phyloP scores from a whole-genome alignment of 306 rosid genomes.

The Cucurbita argyrosperma region DNA sequence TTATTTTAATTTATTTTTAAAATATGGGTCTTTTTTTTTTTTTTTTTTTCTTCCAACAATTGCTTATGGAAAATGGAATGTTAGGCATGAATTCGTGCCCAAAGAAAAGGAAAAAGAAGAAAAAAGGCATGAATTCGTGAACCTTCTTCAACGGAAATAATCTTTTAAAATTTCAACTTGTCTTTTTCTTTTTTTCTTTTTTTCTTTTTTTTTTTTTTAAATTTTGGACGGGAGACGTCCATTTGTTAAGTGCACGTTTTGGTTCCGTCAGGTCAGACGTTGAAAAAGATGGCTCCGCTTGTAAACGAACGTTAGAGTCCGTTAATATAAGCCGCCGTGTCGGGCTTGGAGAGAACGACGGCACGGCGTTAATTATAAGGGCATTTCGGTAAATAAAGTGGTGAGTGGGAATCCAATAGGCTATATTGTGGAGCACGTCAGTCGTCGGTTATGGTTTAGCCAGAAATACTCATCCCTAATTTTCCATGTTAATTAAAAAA shows the following conservation, averaged over 20 bases:
- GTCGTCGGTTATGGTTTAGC: background rate
- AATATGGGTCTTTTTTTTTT: background rate
- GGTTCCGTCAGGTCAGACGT: background rate
- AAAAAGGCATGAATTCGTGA: background rate
- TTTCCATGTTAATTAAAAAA: background rate
- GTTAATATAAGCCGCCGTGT: background rate
- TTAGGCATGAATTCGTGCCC: background rate
- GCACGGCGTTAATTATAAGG: background rate
- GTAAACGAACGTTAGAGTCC: background rate
- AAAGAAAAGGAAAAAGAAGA: too few species aligned
- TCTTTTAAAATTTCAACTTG: background rate
- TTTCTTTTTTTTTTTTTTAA: background rate
- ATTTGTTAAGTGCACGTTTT: background rate
- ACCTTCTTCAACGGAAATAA: background rate
- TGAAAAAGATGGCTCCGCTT: background rate
- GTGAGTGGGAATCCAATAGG: background rate
- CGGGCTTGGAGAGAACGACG: background rate
- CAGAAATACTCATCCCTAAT: background rate
- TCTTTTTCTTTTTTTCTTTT: background rate
- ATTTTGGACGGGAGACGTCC: background rate
- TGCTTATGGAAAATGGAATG: background rate
- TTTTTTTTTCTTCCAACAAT: background rate
- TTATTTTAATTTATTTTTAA: too few species aligned
- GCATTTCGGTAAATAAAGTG: background rate
- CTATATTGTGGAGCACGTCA: background rate